phyloP scores from a whole-genome alignment of 108 stramenopile genomes.

The Craspedostauros australis region DNA sequence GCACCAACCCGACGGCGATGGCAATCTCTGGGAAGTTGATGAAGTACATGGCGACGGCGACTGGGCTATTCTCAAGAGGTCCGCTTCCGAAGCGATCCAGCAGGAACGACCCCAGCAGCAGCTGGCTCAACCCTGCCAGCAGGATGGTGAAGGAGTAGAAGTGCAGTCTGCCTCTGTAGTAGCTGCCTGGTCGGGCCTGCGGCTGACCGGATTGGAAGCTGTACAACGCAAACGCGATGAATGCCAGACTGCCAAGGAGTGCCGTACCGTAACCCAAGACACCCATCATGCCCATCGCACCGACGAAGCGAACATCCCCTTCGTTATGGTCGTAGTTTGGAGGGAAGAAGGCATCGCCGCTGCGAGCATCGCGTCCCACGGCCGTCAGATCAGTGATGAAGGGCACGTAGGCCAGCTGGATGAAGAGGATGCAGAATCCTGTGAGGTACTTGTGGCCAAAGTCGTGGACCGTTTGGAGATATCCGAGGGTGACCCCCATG shows the following conservation, averaged over 20 bases:
- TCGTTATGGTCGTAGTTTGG: not conserved
- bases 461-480: slow-evolving; percentile 11
- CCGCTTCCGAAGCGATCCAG: slow-evolving; percentile 1
- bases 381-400: slow-evolving; percentile 18
- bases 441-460: slow-evolving; percentile 4
- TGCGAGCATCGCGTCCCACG: slow-evolving; percentile 7
- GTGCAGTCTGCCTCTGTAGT: not conserved
- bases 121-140: slow-evolving; percentile 11
- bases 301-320: slow-evolving; percentile 10
- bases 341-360: slow-evolving; percentile 11
- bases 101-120: slow-evolving; percentile 12
- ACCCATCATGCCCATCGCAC: slow-evolving; percentile 13
- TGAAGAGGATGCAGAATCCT: slow-evolving; percentile 1
- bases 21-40: slow-evolving; percentile 12
- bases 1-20: slow-evolving; percentile 1
- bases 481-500: slow-evolving; percentile 6
- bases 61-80: not conserved
- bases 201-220: slow-evolving; percentile 3
- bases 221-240: slow-evolving; percentile 3
- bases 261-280: not conserved
- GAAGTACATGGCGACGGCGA: slow-evolving; percentile 7
- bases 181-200: not conserved
- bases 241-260: slow-evolving; percentile 2
- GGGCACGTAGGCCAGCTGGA: slow-evolving; percentile 14
- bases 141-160: slow-evolving; percentile 8